Base-by-base conservation (phyloP, 129 eudicot species). In the Glebionis coronaria region DNA sequence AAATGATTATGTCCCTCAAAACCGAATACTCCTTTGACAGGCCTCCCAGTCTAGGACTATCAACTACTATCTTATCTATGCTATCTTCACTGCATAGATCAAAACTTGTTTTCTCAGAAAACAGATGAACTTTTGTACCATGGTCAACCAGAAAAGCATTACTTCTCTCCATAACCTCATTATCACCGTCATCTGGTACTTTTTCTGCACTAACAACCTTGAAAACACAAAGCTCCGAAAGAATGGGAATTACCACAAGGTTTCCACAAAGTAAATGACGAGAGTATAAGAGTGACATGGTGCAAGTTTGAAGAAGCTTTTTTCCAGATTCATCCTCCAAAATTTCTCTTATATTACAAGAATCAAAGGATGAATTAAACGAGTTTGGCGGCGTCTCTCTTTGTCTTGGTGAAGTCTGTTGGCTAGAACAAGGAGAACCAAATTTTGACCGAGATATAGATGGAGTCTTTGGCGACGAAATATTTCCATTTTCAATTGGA, bases 401-500 rank as follows among this genome's bases (percentile, higher is more conserved):
- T 12, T 72, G 40, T 40, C 70, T 70, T 71, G 83, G 73, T 61
- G 87, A 74, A 73, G 71, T 73, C 9, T 78, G 80, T 60, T 52
- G 72, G 40, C 79, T 70, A 49, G 78, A 69, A 56, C 72, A 56
- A 16, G 92, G 89, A 73, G 90, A 93, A 55, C 81, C 70, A 28
- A 57, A 45, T 51, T 63, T 84, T 45, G 95, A 79, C 42, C 59
- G 76, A 55, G 87, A 61, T 18, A 67, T 4, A 1, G 76, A 60
- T 67, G 99, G 99, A 54, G 95, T 89, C 75, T 45, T 79, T 19
- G 97, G 99, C 40, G 99, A 94, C 51, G 85, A 82, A 75, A 71
- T 60, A 9, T 38, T 64, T 38, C 74, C 82, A 63, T 72, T 86
- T 71, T 74, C 86, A 70, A 73, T 5, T 50, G 56, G 58, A 65